Percentiles rank a stretch among this genome's conserved stretches.
Evolutionary conservation across 192 early-diverging fungal species (phyloP).

Genomic region (Jimgerdemannia flammicorona): DNA sequence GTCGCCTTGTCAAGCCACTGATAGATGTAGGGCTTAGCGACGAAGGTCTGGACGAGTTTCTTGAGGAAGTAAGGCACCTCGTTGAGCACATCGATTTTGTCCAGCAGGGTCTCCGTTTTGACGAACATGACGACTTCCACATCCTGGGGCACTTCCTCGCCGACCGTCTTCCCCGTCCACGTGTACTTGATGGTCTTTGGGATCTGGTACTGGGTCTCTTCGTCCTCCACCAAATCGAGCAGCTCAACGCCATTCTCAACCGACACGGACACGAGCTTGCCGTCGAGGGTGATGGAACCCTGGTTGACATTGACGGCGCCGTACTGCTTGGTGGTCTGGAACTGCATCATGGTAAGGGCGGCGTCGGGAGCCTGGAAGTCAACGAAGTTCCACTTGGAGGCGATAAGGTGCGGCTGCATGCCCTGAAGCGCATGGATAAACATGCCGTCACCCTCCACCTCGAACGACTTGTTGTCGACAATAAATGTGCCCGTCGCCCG

Average conservation of each 20-base stretch:
- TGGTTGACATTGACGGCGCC: slow-evolving; percentile 70
- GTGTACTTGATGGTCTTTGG: slow-evolving; percentile 68
- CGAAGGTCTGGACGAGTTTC: slow-evolving; percentile 86
- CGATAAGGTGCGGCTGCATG: slow-evolving; percentile 82
- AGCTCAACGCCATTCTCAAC: slow-evolving; percentile 70
- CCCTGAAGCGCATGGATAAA: slow-evolving; percentile 85
- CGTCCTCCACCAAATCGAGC: slow-evolving; percentile 58
- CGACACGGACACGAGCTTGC: slow-evolving; percentile 67
- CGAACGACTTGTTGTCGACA: slow-evolving; percentile 61
- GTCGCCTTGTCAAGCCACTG: slow-evolving; percentile 84
- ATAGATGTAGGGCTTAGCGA: slow-evolving; percentile 91
- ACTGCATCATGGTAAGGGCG: slow-evolving; percentile 69
- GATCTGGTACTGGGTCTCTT: slow-evolving; percentile 82
- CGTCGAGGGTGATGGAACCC: slow-evolving; percentile 64
- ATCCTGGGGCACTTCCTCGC: slow-evolving; percentile 59
- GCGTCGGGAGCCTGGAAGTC: slow-evolving; percentile 69
- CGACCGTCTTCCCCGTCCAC: slow-evolving; percentile 77
- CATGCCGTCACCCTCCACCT: slow-evolving; percentile 66
- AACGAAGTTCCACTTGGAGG: slow-evolving; percentile 81
- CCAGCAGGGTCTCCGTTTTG: slow-evolving; percentile 56
- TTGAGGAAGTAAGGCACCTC: slow-evolving; percentile 90
- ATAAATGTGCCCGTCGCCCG: slow-evolving; percentile 68
- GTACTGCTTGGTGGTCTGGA: slow-evolving; percentile 68
- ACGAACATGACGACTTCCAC: slow-evolving; percentile 64
- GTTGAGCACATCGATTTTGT: slow-evolving; percentile 87